phyloP scores from a whole-genome alignment of 441 rosid species.

The Kokia cookei region DNA sequence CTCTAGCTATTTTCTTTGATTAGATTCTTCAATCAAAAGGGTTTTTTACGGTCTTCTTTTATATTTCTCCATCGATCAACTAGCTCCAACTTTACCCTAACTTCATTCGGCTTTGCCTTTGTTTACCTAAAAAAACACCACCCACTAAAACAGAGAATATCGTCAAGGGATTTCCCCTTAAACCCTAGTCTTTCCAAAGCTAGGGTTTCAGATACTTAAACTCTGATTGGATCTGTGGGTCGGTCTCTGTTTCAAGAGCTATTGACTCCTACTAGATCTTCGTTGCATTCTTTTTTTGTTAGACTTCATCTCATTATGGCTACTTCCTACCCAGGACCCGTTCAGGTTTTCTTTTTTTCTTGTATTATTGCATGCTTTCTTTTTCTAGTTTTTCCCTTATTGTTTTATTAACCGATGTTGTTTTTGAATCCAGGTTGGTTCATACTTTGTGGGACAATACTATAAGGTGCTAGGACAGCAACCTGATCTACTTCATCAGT shows the following conservation, averaged over 20 bases:
- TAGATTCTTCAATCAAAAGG: background rate
- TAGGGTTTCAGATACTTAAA: background rate
- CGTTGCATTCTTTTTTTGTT: conserved; percentile 22
- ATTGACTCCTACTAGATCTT: background rate
- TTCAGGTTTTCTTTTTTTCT: conserved; percentile 30
- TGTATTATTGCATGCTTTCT: background rate
- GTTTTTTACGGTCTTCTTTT: background rate
- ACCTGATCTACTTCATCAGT: conserved; percentile 64
- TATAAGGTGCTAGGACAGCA: conserved; percentile 61
- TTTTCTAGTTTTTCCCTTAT: background rate
- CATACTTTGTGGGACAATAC: conserved; percentile 74
- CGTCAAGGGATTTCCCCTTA: background rate
- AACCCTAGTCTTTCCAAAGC: background rate
- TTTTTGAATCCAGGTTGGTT: conserved; percentile 47
- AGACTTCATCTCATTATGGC: conserved; percentile 34
- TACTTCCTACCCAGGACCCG: conserved; percentile 45
- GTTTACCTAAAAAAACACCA: background rate
- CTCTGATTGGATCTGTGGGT: conserved; percentile 5
- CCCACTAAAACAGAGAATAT: background rate
- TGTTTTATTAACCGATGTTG: background rate
- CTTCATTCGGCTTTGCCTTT: background rate
- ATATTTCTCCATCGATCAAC: background rate
- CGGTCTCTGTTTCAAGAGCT: background rate
- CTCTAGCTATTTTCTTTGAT: no score
- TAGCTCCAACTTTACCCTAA: background rate